Base-by-base conservation (phyloP, 331 rosid species). In the Rosa hybrid region DNA sequence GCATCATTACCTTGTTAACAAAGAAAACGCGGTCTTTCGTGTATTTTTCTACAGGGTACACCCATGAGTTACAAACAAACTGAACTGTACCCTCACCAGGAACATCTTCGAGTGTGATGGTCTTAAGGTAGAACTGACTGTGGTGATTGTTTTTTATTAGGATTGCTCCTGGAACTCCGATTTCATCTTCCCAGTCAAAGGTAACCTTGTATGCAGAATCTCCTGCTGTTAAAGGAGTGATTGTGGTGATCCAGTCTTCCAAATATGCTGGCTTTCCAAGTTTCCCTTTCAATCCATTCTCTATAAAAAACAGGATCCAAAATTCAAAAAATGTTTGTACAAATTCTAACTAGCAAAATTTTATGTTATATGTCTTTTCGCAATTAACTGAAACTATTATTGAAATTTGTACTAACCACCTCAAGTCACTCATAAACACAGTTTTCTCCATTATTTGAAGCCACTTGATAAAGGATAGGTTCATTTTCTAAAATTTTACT, bases 31-130 rank as follows among this genome's bases (percentile, higher is more conserved):
- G 94, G 73, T 88, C 90, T 17, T 63, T 89, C 27, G 77, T 21
- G 72, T 91, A 89, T 81, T 84, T 87, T 2, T 82, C 81, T 0
- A 87, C 72, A 48, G 96, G 94, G 84, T 91, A 92, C 13, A 92
- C 90, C 96, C 97, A 92, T 34, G 96, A 92, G 86, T 91, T 92
- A 86, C 97, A 92, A 6, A 86, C 89, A 65, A 92, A 92, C 81
- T 87, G 92, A 62, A 89, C 68, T 23, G 3, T 67, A 12, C 90
- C 96, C 64, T 84, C 91, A 68, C 84, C 85, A 2, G 94, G 97
- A 76, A 92, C 89, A 86, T 84, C 74, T 71, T 91, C 87, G 4
- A 92, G 90, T 0, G 92, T 89, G 50, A 92, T 81, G 59, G 79
- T 86, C 84, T 74, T 87, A 1, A 91, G 75, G 86, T 83, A 92